Evolutionary conservation across 345 rosid species (phyloP).

Genomic region (Camelina laxa): DNA sequence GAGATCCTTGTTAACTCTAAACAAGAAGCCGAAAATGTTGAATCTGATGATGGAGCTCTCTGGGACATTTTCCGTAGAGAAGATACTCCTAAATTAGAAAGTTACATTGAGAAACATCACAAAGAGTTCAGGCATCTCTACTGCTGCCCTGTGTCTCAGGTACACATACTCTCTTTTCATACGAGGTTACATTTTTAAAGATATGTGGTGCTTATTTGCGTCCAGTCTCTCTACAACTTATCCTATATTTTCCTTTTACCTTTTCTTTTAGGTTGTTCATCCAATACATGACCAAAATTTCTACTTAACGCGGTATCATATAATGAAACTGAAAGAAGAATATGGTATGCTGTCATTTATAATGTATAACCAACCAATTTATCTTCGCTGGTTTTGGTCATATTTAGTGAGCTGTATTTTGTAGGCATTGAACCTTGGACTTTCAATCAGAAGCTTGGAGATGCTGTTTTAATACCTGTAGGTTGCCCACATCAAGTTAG

Average conservation of each 20-base stretch:
- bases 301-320: conserved; percentile 64
- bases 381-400: conserved; percentile 6
- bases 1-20: neutral
- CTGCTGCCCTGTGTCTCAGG: conserved; percentile 64
- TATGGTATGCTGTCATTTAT: conserved; percentile 50
- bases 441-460: conserved; percentile 45
- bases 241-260: conserved; percentile 8
- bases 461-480: conserved; percentile 44
- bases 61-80: conserved; percentile 84
- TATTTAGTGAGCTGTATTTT: neutral
- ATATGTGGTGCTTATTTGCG: neutral
- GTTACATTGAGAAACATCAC: conserved; percentile 64
- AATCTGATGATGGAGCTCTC: conserved; percentile 62
- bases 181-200: neutral
- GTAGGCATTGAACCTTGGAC: conserved; percentile 50
- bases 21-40: conserved; percentile 14
- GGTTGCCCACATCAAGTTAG: conserved; percentile 52
- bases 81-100: conserved; percentile 70
- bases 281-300: conserved; percentile 79
- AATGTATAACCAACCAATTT: neutral
- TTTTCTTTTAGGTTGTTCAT: conserved; percentile 57
- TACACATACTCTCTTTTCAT: conserved; percentile 24
- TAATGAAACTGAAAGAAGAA: conserved; percentile 73
- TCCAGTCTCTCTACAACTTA: neutral
- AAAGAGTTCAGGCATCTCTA: conserved; percentile 73